These are phyloP conservation scores for Pythium vanterpoolii DNA, from an alignment of 352 stramenopile species.

Conservation along the genomic window DNA sequence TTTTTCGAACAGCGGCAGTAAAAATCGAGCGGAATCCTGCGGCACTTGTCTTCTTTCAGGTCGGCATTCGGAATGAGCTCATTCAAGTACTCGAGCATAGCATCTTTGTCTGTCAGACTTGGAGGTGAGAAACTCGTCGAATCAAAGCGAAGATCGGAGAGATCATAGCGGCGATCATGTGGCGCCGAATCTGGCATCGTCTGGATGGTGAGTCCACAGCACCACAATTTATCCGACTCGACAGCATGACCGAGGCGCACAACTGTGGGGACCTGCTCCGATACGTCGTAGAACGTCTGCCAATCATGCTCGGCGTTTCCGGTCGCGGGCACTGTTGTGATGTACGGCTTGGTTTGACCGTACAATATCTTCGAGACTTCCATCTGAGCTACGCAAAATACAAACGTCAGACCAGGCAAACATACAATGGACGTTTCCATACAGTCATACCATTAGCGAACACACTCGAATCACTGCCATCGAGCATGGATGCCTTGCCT, in stretches of 20 bases:
- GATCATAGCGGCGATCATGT: slow-evolving; percentile 55
- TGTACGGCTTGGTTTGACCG: slow-evolving; percentile 65
- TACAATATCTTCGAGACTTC: slow-evolving; percentile 82
- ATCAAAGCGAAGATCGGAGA: slow-evolving; percentile 65
- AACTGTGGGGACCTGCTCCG: slow-evolving; percentile 82
- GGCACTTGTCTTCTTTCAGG: slow-evolving; percentile 52
- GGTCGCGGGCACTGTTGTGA: slow-evolving; percentile 65
- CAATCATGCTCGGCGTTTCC: slow-evolving; percentile 68
- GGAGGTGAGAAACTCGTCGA: slow-evolving; percentile 40
- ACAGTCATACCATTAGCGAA: background rate
- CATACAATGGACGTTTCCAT: too few relatives aligned
- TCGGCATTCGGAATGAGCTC: slow-evolving; percentile 67
- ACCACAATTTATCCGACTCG: slow-evolving; percentile 43
- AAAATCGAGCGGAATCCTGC: slow-evolving; percentile 70
- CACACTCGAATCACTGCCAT: slow-evolving; percentile 16
- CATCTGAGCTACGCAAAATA: slow-evolving; percentile 38
- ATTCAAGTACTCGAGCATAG: slow-evolving; percentile 73
- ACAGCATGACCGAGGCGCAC: slow-evolving; percentile 68
- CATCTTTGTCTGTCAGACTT: slow-evolving; percentile 46
- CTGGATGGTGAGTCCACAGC: slow-evolving; percentile 77
- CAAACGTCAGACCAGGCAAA: background rate
- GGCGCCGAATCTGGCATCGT: slow-evolving; percentile 64
- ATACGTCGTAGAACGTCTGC: slow-evolving; percentile 82
- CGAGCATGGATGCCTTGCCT: slow-evolving; percentile 48
- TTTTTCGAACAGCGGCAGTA: slow-evolving; percentile 84